Base-by-base conservation (phyloP, 257 asterid species). In the Solanum bulbocastanum region DNA sequence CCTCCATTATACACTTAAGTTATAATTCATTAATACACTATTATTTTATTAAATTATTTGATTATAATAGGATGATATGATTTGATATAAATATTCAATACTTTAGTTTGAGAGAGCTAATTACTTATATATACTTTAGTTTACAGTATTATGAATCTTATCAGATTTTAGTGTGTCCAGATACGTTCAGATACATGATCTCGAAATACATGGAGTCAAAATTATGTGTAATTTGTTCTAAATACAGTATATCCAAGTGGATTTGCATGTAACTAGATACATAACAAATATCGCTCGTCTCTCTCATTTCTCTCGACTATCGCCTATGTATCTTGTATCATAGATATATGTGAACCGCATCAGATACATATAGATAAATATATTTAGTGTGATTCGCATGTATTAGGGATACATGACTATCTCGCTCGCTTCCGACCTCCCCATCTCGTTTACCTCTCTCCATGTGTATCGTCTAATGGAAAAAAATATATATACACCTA, bases 361-460 rank as follows among this genome's bases (percentile, higher is more conserved):
- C 62, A 1, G 4, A 16, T 52, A 52, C 23, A 52, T 0, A 37
- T 1, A 7, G 0, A 39, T 39, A 39, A 0, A 39, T 39, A 39
- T 39, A 39, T 39, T 39, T 39, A 39, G 10, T 39, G 3, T 39
- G 42, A 8, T 39, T 39, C 42, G 0, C 10, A 37, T 37, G 3
- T 37, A 37, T 3, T 3, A 35, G 37, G 5, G 5, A 39, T 8
- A 8, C 10, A 7, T 39, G 42, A 52, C 0, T 18, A 52, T 52
- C 10, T 52, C n/a, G 1, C 4, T 52, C 10, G 10, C 3, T 4
- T 56, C 10, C 4, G 10, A 0, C 1, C 10, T 56, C 2, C 10
- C n/a, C 23, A 18, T 56, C n/a, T 56, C 62, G 0, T 4, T 52
- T 7, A 49, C 10, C 1, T 52, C 20, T 52, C 23, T 16, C 62